These are phyloP conservation scores for Exserohilum rostratum DNA, from an alignment of 2,329 filamentous ascomycete genomes.

Conservation along the genomic window DNA sequence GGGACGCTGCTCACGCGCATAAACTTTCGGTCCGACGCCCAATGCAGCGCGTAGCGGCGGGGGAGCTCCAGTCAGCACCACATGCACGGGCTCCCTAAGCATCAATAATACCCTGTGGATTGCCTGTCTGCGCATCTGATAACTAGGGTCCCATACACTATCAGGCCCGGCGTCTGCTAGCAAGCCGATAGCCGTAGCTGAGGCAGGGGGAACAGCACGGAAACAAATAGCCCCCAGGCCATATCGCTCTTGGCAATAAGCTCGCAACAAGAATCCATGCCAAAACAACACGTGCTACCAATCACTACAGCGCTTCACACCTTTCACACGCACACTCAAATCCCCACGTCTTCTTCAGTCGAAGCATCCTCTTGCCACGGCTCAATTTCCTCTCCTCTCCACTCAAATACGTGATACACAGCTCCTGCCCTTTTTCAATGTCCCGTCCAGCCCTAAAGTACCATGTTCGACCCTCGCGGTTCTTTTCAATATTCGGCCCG, in stretches of 20 bases:
- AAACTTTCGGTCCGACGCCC: background rate
- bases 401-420: slow-evolving; percentile 57
- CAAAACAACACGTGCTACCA: background rate
- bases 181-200: background rate
- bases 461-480: slow-evolving; percentile 50
- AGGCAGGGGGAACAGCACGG: background rate
- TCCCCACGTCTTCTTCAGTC: slow-evolving; percentile 52
- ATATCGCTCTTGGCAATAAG: background rate
- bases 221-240: background rate
- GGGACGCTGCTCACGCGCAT: background rate
- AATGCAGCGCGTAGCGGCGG: background rate
- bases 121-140: background rate
- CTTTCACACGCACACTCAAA: slow-evolving; percentile 53
- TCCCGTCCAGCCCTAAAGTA: slow-evolving; percentile 47
- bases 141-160: background rate
- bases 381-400: slow-evolving; percentile 53
- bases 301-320: slow-evolving; percentile 36
- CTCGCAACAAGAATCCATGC: background rate
- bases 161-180: background rate
- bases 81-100: background rate
- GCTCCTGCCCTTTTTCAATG: slow-evolving; percentile 49
- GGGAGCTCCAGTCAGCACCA: background rate
- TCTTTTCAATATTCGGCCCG: slow-evolving; percentile 52
- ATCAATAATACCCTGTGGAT: background rate
- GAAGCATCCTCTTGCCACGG: slow-evolving; percentile 44